Base-by-base conservation (phyloP, 495 filamentous ascomycete genomes). In the Penicillium nucicola region DNA sequence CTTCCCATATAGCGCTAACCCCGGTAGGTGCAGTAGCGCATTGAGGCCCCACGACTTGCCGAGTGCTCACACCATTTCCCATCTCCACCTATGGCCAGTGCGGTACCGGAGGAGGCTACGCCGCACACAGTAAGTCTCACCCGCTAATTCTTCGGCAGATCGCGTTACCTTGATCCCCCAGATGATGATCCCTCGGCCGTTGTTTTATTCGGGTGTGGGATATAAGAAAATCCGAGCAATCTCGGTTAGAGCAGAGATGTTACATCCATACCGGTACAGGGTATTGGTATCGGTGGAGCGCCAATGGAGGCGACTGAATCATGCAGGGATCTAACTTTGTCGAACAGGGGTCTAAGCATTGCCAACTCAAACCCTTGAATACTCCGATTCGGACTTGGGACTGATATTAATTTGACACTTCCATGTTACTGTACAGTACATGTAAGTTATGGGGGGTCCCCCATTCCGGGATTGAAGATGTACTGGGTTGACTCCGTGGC, bases 141-240 rank as follows among this genome's bases (percentile, higher is more conserved):
- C 58, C 58, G 54, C 60, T 50, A 30, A 48, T 38, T 33, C 54
- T 58, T 62, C 61, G 61, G 61, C 36, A 62, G 58, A 65, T 65
- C 61, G 50, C 42, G 34, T 42, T 54, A 35, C 22, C 50, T 33
- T 57, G 48, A 44, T 44, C 28, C 45, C 45, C 45, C 45, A 28
- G 45, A 48, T 36, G 44, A 37, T 48, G 52, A 54, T 48, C 52
- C 38, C 12, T 49, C 13, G 25, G 19, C 52, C 33, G 20, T 42
- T 31, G 18, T 38, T 30, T 23, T 49, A n/a, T 31, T 48, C 18
- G 20, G 22, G 3, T 12, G 13, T 20, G 14, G 11, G 13, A 45
- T 31, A 17, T 5, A 10, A 17, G 23, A 48, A 40, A 11, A 7
- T 19, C 12, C 34, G 14, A 1, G 23, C 15, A 25, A 38, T 34